These are phyloP conservation scores for Rosa lucieae DNA, from an alignment of 306 rosid species.

Conservation along the genomic window DNA sequence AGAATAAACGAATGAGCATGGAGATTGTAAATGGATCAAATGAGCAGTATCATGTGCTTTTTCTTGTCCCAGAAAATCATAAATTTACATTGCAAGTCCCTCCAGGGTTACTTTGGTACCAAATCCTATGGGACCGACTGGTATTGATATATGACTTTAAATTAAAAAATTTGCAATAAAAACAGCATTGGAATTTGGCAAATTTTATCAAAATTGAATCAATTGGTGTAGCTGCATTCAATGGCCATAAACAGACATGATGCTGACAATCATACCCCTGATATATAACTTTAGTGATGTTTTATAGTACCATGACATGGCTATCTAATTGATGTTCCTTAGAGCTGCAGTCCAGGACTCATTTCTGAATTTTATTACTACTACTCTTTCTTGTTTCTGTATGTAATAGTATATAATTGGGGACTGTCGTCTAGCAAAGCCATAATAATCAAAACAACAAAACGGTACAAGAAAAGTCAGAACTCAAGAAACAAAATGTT, in stretches of 20 bases:
- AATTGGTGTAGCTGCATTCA: background rate
- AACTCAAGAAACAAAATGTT: background rate
- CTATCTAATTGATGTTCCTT: background rate
- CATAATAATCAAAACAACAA: background rate
- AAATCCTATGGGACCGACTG: background rate
- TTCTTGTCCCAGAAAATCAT: background rate
- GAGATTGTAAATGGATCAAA: background rate
- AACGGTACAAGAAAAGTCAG: background rate
- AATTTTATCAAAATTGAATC: background rate
- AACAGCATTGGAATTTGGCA: background rate
- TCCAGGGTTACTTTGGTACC: background rate
- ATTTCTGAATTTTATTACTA: background rate
- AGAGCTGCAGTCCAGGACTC: background rate
- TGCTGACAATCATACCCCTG: background rate
- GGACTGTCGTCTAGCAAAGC: background rate
- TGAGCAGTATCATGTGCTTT: background rate
- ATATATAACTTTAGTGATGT: background rate
- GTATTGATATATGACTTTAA: background rate
- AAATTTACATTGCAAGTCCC: background rate
- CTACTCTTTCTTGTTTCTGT: background rate
- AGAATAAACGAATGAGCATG: constrained; percentile 23
- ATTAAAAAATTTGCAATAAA: background rate
- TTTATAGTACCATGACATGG: background rate
- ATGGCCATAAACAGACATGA: background rate
- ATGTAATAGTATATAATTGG: background rate